Conservation (phyloP, 192 early-diverging fungal species). For the Coemansia sp. region DNA sequence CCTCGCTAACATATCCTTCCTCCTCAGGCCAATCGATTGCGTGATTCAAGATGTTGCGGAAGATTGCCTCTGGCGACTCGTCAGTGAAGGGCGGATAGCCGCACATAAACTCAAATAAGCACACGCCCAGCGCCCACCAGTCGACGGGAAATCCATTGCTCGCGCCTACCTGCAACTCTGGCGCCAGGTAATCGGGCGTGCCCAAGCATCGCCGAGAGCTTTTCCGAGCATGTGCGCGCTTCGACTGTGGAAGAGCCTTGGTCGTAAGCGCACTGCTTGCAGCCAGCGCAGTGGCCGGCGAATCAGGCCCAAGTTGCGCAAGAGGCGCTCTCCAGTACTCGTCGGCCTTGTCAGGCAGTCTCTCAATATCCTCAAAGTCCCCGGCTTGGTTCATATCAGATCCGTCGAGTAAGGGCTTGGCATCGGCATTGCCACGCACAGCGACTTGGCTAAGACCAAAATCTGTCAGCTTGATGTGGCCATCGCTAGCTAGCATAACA, state of each 20-base stretch:
- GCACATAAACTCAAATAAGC: slow-evolving; percentile 85
- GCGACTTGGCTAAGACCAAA: slow-evolving; percentile 91
- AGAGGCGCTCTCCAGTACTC: slow-evolving; percentile 42
- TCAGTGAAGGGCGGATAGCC: slow-evolving; percentile 93
- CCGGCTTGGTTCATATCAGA: slow-evolving; percentile 22
- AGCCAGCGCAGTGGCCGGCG: slow-evolving; percentile 19
- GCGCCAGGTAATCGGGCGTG: slow-evolving; percentile 94
- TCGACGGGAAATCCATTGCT: slow-evolving; percentile 86
- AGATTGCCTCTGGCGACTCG: slow-evolving; percentile 82
- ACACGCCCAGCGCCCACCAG: slow-evolving; percentile 95
- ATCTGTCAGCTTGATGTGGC: slow-evolving; percentile 92
- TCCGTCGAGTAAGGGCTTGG: slow-evolving; percentile 32
- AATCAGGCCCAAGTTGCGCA: slow-evolving; percentile 21
- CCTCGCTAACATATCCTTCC: slow-evolving; percentile 59
- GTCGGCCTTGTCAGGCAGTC: slow-evolving; percentile 34
- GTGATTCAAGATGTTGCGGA: slow-evolving; percentile 83
- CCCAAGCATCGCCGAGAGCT: slow-evolving; percentile 64
- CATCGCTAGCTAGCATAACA: slow-evolving; percentile 82
- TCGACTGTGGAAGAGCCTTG: slow-evolving; percentile 47
- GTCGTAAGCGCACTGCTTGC: slow-evolving; percentile 19
- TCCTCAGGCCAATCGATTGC: slow-evolving; percentile 61
- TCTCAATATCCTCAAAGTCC: slow-evolving; percentile 23
- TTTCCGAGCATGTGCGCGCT: slow-evolving; percentile 52
- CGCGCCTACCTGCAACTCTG: slow-evolving; percentile 86
- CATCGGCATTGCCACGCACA: slow-evolving; percentile 47